These are phyloP conservation scores for Aegle marmelos DNA, from an alignment of 345 rosid species.

Conservation along the genomic window DNA sequence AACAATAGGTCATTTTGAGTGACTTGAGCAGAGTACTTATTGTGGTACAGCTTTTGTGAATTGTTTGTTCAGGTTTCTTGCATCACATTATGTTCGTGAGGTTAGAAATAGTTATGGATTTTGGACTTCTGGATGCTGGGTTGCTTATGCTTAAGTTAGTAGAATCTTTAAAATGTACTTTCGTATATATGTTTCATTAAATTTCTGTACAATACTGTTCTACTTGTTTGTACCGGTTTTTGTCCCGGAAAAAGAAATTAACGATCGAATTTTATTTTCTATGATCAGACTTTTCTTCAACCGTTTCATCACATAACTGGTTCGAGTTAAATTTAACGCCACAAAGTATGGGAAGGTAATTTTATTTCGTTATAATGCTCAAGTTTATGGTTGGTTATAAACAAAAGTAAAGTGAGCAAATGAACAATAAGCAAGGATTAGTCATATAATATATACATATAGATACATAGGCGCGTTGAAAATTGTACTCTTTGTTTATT, in stretches of 20 bases:
- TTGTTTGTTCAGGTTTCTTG: conserved; percentile 24
- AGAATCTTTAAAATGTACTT: conserved; percentile 18
- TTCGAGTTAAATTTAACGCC: background rate
- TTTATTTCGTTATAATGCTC: too few relatives aligned
- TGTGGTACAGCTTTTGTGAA: conserved; percentile 30
- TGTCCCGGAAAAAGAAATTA: background rate
- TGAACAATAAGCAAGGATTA: too few relatives aligned
- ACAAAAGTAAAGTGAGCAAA: too few relatives aligned
- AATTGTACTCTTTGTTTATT: too few relatives aligned
- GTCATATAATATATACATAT: too few relatives aligned
- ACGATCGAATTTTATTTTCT: background rate
- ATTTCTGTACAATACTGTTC: conserved; percentile 17
- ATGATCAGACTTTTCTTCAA: background rate
- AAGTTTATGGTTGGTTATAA: too few relatives aligned
- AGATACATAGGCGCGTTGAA: too few relatives aligned
- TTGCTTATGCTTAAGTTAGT: conserved; percentile 16
- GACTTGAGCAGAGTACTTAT: conserved; percentile 12
- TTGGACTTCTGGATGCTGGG: conserved; percentile 18
- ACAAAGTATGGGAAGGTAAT: background rate
- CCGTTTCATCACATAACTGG: background rate
- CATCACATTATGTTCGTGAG: conserved; percentile 8
- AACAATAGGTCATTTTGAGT: conserved; percentile 68
- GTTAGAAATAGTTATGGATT: conserved; percentile 28
- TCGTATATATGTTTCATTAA: conserved; percentile 13
- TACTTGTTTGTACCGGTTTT: background rate